phyloP scores from a whole-genome alignment of 805 yeast genomes.

The Wickerhamomyces alni region DNA sequence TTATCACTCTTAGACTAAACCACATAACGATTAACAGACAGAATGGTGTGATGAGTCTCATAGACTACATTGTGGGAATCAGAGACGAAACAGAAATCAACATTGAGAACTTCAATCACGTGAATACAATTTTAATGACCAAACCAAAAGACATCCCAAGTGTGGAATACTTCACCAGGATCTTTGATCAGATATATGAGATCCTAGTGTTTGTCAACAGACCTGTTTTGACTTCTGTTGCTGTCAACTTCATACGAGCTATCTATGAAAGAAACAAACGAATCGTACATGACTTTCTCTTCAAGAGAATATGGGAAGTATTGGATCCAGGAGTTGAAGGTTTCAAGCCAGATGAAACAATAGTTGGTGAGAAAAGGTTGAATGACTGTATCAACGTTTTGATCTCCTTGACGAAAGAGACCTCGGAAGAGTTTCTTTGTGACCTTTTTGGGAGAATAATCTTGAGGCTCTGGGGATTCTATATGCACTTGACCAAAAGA shows the following conservation, averaged over 20 bases:
- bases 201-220: constrained; percentile 53
- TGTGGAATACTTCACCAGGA: constrained; percentile 44
- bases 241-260: constrained; percentile 46
- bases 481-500: constrained; percentile 27
- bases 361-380: constrained; percentile 41
- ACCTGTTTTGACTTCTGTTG: constrained; percentile 52
- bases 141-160: constrained; percentile 51
- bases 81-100: constrained; percentile 68
- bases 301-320: constrained; percentile 40
- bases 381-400: constrained; percentile 62
- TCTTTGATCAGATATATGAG: constrained; percentile 60
- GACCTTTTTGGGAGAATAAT: constrained; percentile 26
- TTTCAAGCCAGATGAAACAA: constrained; percentile 22
- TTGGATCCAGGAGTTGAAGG: constrained; percentile 31
- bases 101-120: constrained; percentile 58
- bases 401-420: constrained; percentile 51
- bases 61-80: constrained; percentile 73
- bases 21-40: constrained; percentile 48
- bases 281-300: constrained; percentile 54
- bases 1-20: constrained; percentile 46
- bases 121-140: constrained; percentile 56
- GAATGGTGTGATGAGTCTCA: constrained; percentile 67
- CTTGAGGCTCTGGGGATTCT: constrained; percentile 31
- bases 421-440: constrained; percentile 28
- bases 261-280: constrained; percentile 44